Percentiles rank a stretch among this genome's conserved stretches.
Conservation (phyloP, 2,329 filamentous ascomycete species). For the Cyphellophora attinorum region DNA sequence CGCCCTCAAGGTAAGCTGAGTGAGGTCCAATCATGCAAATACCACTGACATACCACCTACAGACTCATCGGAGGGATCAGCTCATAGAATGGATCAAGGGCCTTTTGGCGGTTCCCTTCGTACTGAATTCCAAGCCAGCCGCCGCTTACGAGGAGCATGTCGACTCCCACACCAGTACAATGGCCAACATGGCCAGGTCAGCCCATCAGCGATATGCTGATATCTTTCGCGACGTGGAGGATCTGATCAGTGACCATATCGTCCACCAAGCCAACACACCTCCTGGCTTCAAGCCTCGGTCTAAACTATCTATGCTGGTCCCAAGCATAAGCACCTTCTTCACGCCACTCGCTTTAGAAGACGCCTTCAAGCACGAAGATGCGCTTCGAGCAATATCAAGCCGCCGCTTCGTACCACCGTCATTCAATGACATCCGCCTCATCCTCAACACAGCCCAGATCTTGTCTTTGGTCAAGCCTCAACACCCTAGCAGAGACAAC, state of each 20-base stretch:
- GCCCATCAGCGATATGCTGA: constrained; percentile 86
- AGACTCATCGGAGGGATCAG: constrained; percentile 86
- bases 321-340: constrained; percentile 91
- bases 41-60: constrained; percentile 36
- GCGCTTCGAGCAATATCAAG: constrained; percentile 76
- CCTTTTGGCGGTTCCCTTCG: constrained; percentile 87
- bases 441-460: constrained; percentile 92
- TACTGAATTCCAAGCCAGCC: constrained; percentile 89
- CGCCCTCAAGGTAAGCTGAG: constrained; percentile 48
- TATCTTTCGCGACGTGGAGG: constrained; percentile 88
- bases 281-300: constrained; percentile 28
- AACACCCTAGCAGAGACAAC: constrained; percentile 1
- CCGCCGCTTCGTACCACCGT: constrained; percentile 85
- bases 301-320: constrained; percentile 86
- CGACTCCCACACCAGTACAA: constrained; percentile 23
- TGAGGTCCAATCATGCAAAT: background rate
- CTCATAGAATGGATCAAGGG: constrained; percentile 96
- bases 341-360: constrained; percentile 74
- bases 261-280: background rate
- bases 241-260: constrained; percentile 80
- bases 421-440: constrained; percentile 91
- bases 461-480: constrained; percentile 67
- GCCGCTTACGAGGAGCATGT: constrained; percentile 64
- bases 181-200: constrained; percentile 65
- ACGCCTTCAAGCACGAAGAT: constrained; percentile 89